Percentiles rank a stretch among this genome's conserved stretches.
Evolutionary conservation across 2,329 filamentous ascomycete species (phyloP).

Genomic region (Delphinella strobiligena): DNA sequence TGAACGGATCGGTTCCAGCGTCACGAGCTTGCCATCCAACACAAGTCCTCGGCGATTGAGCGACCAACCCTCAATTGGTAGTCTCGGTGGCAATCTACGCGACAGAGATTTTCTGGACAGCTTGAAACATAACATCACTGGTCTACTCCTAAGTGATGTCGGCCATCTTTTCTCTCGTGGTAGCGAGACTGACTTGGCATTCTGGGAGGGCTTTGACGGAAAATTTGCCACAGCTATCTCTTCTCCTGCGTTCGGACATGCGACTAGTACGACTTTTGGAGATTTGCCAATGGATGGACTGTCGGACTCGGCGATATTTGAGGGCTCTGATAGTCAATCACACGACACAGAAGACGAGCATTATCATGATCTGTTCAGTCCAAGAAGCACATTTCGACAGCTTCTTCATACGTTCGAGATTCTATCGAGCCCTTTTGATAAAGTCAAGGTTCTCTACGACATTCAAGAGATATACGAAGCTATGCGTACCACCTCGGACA

Average conservation of each 20-base stretch:
- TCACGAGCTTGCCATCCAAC: slow-evolving; percentile 37
- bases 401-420: slow-evolving; percentile 79
- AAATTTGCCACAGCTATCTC: neutral
- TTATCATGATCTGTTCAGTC: too few species aligned
- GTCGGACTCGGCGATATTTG: too few species aligned
- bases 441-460: slow-evolving; percentile 72
- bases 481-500: too few species aligned
- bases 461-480: slow-evolving; percentile 53
- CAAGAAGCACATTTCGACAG: slow-evolving; percentile 58
- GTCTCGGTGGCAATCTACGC: slow-evolving; percentile 6
- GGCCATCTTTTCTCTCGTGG: slow-evolving; percentile 79
- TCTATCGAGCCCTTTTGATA: slow-evolving; percentile 75
- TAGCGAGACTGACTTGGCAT: slow-evolving; percentile 67
- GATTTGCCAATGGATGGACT: too few species aligned
- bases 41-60: slow-evolving; percentile 5
- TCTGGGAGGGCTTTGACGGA: slow-evolving; percentile 2
- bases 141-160: slow-evolving; percentile 77
- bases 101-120: slow-evolving; percentile 53
- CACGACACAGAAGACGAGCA: too few species aligned
- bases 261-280: neutral
- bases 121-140: slow-evolving; percentile 67
- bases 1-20: slow-evolving; percentile 50
- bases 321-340: too few species aligned
- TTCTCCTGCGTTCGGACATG: neutral
- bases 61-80: slow-evolving; percentile 1